These are phyloP conservation scores for Nitzschia palea DNA, from an alignment of 108 stramenopile genomes.

Conservation along the genomic window DNA sequence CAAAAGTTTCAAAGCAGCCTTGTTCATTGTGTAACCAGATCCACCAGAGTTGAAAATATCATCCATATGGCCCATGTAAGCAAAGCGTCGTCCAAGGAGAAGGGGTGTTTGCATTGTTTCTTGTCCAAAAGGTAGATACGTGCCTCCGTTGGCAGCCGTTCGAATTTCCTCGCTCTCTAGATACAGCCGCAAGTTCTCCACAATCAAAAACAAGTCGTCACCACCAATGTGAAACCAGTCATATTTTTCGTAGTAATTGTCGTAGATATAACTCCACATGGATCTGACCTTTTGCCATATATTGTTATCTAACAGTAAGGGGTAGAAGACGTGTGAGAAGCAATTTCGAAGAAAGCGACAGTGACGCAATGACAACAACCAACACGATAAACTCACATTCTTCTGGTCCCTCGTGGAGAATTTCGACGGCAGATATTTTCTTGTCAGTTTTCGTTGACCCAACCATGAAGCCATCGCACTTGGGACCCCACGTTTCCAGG, in stretches of 20 bases:
- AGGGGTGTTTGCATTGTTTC: slow-evolving; percentile 72
- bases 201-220: slow-evolving; percentile 91
- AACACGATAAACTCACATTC: slow-evolving; percentile 57
- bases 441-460: slow-evolving; percentile 84
- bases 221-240: slow-evolving; percentile 81
- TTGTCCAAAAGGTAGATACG: slow-evolving; percentile 67
- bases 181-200: slow-evolving; percentile 91
- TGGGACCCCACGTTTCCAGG: slow-evolving; percentile 51
- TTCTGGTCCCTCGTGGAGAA: slow-evolving; percentile 92
- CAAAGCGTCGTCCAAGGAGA: slow-evolving; percentile 89
- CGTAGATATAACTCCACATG: slow-evolving; percentile 95
- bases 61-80: slow-evolving; percentile 65
- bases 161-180: slow-evolving; percentile 82
- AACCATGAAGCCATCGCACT: slow-evolving; percentile 98
- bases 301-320: slow-evolving; percentile 64
- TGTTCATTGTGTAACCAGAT: slow-evolving; percentile 93
- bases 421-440: slow-evolving; percentile 74
- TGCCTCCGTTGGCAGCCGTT: slow-evolving; percentile 81
- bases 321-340: background rate
- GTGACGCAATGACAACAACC: background rate
- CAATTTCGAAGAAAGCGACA: background rate
- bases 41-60: slow-evolving; percentile 94
- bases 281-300: slow-evolving; percentile 97
- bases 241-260: slow-evolving; percentile 81
- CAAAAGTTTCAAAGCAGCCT: slow-evolving; percentile 81